A percentile compares a stretch with the other conserved stretches of the same genome.
These are phyloP conservation scores for Scutellaria barbata DNA, from an alignment of 257 asterid genomes.

Conservation along the genomic window DNA sequence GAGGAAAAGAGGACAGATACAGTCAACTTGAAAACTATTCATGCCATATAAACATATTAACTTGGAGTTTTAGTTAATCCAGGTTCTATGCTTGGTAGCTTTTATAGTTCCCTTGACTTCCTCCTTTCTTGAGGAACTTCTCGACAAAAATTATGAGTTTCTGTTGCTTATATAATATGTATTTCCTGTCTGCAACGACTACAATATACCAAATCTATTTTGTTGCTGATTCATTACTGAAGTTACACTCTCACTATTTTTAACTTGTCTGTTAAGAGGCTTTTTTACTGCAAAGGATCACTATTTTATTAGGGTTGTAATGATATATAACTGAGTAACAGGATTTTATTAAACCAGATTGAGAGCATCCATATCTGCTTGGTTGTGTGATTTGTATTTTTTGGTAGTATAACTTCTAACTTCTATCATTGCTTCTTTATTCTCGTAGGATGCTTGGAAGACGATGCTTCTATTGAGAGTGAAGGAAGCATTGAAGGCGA, in stretches of 20 bases:
- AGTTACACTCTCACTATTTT: neutral
- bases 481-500: conserved; percentile 93
- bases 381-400: neutral
- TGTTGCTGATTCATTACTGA: neutral
- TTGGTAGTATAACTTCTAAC: neutral
- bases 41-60: neutral
- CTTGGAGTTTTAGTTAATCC: neutral
- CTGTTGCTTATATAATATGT: neutral
- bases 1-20: neutral
- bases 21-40: neutral
- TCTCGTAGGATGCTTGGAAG: conserved; percentile 82
- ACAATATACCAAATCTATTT: neutral
- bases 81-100: neutral
- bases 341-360: neutral
- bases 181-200: neutral
- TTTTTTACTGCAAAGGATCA: neutral
- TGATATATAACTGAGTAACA: neutral
- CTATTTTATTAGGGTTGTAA: neutral
- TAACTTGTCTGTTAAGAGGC: neutral
- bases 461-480: conserved; percentile 93
- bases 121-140: neutral
- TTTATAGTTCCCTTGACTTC: neutral
- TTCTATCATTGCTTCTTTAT: neutral
- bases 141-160: neutral
- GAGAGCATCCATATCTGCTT: neutral